These are phyloP conservation scores for Diplodia mutila DNA, from an alignment of 2,329 filamentous ascomycete species.

Conservation along the genomic window DNA sequence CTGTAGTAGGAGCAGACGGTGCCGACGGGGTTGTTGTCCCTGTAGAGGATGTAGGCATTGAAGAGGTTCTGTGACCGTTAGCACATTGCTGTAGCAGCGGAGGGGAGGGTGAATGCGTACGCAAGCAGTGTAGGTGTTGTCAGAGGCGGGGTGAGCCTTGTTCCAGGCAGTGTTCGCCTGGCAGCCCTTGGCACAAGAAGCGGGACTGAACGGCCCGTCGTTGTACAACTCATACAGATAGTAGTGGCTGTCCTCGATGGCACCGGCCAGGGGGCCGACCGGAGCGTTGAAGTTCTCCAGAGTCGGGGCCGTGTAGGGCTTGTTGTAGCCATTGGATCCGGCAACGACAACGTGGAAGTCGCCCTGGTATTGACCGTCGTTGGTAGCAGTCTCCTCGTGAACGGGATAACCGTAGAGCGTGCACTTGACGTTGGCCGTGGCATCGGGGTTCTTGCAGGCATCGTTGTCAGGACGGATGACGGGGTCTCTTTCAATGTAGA, in stretches of 20 bases:
- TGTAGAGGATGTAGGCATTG: conserved; percentile 8
- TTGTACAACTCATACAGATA: conserved; percentile 39
- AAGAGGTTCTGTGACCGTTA: background rate
- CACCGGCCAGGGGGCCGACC: conserved; percentile 29
- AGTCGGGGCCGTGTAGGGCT: background rate
- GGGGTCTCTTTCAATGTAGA: conserved; percentile 32
- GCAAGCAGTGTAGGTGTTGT: conserved; percentile 40
- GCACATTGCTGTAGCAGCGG: too few relatives aligned
- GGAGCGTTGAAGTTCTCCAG: conserved; percentile 27
- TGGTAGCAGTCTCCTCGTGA: conserved; percentile 31
- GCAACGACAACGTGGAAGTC: conserved; percentile 31
- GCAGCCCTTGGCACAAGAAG: conserved; percentile 41
- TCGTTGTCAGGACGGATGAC: conserved; percentile 20
- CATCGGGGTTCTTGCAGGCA: conserved; percentile 26
- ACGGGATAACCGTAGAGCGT: conserved; percentile 36
- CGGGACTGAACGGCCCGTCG: conserved; percentile 34
- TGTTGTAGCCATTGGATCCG: conserved; percentile 32
- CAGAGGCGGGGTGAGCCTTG: conserved; percentile 31
- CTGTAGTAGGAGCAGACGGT: background rate
- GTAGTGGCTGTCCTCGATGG: conserved; percentile 34
- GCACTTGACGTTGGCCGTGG: conserved; percentile 36
- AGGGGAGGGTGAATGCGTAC: too few relatives aligned
- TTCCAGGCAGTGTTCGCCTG: conserved; percentile 42
- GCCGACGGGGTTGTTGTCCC: background rate
- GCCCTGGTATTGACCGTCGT: conserved; percentile 33